Conservation (phyloP, 345 rosid species). For the Murraya paniculata region DNA sequence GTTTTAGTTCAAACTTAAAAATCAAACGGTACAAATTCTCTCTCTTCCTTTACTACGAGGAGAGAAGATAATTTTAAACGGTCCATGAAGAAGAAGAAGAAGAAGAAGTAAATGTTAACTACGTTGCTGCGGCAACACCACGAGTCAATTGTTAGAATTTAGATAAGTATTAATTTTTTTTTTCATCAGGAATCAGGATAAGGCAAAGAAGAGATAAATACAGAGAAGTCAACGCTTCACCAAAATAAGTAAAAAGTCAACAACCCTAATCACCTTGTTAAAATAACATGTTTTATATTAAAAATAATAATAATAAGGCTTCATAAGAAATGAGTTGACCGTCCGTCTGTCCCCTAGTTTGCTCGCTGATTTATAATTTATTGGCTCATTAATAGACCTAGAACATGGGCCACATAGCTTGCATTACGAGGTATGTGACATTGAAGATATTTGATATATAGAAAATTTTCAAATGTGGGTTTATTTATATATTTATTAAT, state of each 20-base stretch:
- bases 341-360: neutral
- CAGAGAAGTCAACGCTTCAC: neutral
- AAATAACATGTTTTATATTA: neutral
- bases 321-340: conserved; percentile 1
- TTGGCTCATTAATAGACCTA: conserved; percentile 10
- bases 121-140: no score
- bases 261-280: neutral
- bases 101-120: neutral
- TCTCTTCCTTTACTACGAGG: neutral
- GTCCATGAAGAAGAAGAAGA: neutral
- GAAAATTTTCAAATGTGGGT: neutral
- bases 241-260: neutral
- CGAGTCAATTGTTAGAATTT: conserved; percentile 15
- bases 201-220: neutral
- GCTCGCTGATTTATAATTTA: conserved; percentile 11
- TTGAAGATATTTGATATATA: neutral
- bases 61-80: neutral
- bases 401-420: neutral
- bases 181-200: conserved; percentile 4
- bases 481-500: no score
- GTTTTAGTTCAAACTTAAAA: neutral
- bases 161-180: conserved; percentile 8
- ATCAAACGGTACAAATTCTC: neutral
- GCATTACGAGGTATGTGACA: neutral
- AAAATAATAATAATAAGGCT: neutral